Evolutionary conservation across 352 stramenopile genomes (phyloP).

Genomic region (Vaucheria bursata): DNA sequence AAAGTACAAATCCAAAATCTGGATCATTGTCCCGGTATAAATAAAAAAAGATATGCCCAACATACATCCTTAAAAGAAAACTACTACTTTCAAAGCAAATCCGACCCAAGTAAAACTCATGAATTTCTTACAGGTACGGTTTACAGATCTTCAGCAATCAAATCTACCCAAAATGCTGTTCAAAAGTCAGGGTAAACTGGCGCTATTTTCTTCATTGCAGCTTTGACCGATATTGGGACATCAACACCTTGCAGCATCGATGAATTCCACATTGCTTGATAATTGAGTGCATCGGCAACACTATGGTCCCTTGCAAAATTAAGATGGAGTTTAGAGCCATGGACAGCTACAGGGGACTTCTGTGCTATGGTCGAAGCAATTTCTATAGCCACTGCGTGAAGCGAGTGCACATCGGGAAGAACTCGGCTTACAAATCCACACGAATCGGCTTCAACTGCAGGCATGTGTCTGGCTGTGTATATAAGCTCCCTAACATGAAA

Average conservation of each 20-base stretch:
- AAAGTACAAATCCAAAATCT: too few species aligned
- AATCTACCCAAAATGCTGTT: background rate
- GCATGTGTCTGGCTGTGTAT: background rate
- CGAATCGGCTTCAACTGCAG: background rate
- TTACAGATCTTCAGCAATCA: background rate
- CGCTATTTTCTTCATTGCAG: background rate
- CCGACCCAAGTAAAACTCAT: too few species aligned
- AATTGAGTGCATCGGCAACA: constrained; percentile 49
- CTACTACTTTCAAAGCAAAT: too few species aligned
- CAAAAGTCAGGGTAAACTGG: background rate
- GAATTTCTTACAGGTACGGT: too few species aligned
- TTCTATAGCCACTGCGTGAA: constrained; percentile 21
- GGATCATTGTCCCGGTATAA: too few species aligned
- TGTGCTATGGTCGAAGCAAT: constrained; percentile 47
- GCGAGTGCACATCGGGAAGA: constrained; percentile 2
- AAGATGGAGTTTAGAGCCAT: constrained; percentile 53
- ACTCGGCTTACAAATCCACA: background rate
- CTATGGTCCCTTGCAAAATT: constrained; percentile 54
- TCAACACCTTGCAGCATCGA: constrained; percentile 32
- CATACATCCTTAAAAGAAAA: too few species aligned
- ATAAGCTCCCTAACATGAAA: background rate
- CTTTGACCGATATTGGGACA: constrained; percentile 12
- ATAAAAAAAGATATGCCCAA: too few species aligned
- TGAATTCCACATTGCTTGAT: constrained; percentile 44
- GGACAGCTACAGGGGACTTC: constrained; percentile 53